Evolutionary conservation across 306 rosid genomes (phyloP).

Genomic region (Pterocarpus santalinus): DNA sequence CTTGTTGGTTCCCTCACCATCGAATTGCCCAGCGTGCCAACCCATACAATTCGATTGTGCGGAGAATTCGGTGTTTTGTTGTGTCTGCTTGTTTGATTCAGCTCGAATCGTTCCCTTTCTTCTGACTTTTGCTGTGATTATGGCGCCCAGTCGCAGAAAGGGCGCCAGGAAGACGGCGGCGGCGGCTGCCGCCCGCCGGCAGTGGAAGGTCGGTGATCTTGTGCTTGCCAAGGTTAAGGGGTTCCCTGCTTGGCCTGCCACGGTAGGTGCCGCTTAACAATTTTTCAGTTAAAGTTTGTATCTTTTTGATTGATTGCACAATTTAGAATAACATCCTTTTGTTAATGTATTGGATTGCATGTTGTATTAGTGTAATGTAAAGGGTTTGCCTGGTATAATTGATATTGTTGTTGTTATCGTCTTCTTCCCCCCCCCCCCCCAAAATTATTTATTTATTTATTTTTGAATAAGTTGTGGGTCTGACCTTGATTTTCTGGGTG

Average conservation of each 20-base stretch:
- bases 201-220: constrained; percentile 96
- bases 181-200: constrained; percentile 77
- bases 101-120: constrained; percentile 36
- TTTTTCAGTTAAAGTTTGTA: background rate
- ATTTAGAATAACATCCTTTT: constrained; percentile 25
- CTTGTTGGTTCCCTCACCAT: constrained; percentile 51
- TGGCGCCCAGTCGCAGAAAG: constrained; percentile 91
- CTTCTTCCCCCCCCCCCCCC: too few species aligned
- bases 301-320: background rate
- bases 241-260: constrained; percentile 99
- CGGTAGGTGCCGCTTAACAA: constrained; percentile 53
- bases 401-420: background rate
- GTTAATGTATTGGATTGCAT: constrained; percentile 49
- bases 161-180: constrained; percentile 77
- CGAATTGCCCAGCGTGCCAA: constrained; percentile 48
- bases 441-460: background rate
- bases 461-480: background rate
- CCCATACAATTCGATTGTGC: constrained; percentile 46
- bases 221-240: constrained; percentile 98
- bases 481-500: constrained; percentile 30
- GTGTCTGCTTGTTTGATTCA: constrained; percentile 33
- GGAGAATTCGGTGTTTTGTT: constrained; percentile 50
- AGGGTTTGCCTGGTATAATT: constrained; percentile 2
- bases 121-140: constrained; percentile 45
- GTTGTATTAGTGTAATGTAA: constrained; percentile 22